Evolutionary conservation across 441 rosid species (phyloP), one percentile per base, ranked within the genome.

Genomic region (Populus trichocarpa): DNA sequence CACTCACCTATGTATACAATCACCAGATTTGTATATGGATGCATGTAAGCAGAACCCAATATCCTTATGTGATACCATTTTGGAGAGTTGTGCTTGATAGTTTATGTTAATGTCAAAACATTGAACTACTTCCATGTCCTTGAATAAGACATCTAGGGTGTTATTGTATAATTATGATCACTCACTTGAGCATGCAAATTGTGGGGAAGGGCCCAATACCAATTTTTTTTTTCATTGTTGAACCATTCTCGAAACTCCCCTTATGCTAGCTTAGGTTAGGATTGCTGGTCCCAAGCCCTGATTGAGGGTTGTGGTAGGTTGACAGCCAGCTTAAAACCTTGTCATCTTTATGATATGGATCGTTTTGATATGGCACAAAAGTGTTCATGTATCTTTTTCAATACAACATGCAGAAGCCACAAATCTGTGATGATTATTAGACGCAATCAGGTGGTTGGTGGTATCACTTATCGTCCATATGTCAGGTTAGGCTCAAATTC

Each of bases 391-490:
- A 8, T 57, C 18, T 18, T 70, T 82, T 72, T 73, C 78, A 63
- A 25, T 77, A 79, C 70, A 70, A 72, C 83, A 40, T 79, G 32
- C 89, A 97, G 99, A 90, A 97, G 84, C 82, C 99, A 97, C 79
- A 97, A 93, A 81, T 97, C 99, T 18, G 93, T 97, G 72, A 97
- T 97, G 99, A 97, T 97, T 82, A 91, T 95, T 80, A 88, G 99
- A 77, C 85, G 87, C 18, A 92, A 88, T 89, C 88, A 74, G 32
- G 99, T 93, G 64, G 99, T 93, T 83, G 99, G 99, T 71, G 99
- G 99, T 72, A 95, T 97, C 87, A 97, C 99, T 3, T 97, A 95
- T 87, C 98, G 99, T 78, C 99, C 99, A 66, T 93, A 95, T 88
- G 79, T 66, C 84, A 95, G 97, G 99, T 95, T 78, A 76, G 82